Evolutionary conservation across 2,329 filamentous ascomycete species (phyloP).

Genomic region (Intubia oerlemansii): DNA sequence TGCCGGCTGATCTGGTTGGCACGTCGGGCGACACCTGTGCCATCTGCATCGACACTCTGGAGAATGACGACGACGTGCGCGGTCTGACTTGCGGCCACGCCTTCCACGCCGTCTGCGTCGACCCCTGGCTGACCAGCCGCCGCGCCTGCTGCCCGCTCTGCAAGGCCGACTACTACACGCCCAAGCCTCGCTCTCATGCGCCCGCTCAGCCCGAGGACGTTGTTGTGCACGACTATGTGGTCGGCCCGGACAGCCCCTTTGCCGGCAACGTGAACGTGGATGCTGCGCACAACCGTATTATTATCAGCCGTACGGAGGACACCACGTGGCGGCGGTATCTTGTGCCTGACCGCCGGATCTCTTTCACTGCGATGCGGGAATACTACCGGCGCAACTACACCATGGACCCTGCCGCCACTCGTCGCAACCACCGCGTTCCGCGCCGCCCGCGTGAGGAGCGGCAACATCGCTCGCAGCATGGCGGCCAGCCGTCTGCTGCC

Average conservation of each 20-base stretch:
- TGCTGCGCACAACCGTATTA: too few relatives aligned
- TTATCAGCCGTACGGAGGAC: too few relatives aligned
- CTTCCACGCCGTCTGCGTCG: conserved; percentile 88
- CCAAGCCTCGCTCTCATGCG: conserved; percentile 70
- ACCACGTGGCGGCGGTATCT: too few relatives aligned
- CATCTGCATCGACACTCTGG: conserved; percentile 84
- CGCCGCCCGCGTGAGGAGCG: too few relatives aligned
- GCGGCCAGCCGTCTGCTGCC: too few relatives aligned
- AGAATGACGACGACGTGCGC: conserved; percentile 89
- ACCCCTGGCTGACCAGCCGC: conserved; percentile 88
- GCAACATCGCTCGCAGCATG: too few relatives aligned
- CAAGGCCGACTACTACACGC: conserved; percentile 93
- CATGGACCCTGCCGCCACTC: too few relatives aligned
- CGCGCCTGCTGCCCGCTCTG: conserved; percentile 92
- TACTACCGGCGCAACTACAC: too few relatives aligned
- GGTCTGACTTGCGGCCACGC: conserved; percentile 92
- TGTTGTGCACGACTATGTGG: background rate
- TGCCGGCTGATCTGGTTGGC: conserved; percentile 60
- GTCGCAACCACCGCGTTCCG: too few relatives aligned
- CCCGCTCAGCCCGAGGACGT: too few relatives aligned
- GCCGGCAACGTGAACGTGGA: background rate
- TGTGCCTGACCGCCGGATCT: too few relatives aligned
- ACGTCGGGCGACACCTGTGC: conserved; percentile 84
- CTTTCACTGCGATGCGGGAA: too few relatives aligned
- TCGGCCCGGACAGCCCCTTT: background rate